Conservation (phyloP, 2,329 filamentous ascomycete species). For the Aspergillus pseudonomiae region DNA sequence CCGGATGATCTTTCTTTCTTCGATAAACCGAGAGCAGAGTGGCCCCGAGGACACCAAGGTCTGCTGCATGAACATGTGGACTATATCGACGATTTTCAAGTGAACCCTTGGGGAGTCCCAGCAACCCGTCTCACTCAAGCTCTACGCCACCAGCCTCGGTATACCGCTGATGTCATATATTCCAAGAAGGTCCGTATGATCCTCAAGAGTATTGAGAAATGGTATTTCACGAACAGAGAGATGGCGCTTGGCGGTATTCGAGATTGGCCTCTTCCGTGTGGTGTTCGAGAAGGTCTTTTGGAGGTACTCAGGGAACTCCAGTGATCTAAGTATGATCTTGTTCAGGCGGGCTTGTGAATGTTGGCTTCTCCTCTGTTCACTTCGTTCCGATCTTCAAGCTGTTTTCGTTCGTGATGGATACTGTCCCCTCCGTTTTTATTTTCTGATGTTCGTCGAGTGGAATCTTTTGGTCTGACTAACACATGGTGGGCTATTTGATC, state of each 20-base stretch:
- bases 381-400: neutral
- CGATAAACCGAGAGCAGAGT: neutral
- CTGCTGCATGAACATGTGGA: neutral
- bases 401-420: neutral
- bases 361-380: neutral
- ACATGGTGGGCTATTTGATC: neutral
- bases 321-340: neutral
- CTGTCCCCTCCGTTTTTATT: neutral
- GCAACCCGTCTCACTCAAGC: neutral
- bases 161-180: neutral
- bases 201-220: neutral
- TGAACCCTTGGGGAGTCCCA: neutral
- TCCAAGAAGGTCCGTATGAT: neutral
- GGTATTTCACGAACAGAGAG: neutral
- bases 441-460: neutral
- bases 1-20: neutral
- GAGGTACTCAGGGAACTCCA: neutral
- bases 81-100: neutral
- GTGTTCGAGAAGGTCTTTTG: neutral
- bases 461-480: neutral
- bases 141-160: neutral
- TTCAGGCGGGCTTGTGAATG: neutral
- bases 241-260: neutral
- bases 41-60: neutral
- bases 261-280: neutral